Base-by-base conservation (phyloP, 805 yeast species). In the Lachancea mirantina region DNA sequence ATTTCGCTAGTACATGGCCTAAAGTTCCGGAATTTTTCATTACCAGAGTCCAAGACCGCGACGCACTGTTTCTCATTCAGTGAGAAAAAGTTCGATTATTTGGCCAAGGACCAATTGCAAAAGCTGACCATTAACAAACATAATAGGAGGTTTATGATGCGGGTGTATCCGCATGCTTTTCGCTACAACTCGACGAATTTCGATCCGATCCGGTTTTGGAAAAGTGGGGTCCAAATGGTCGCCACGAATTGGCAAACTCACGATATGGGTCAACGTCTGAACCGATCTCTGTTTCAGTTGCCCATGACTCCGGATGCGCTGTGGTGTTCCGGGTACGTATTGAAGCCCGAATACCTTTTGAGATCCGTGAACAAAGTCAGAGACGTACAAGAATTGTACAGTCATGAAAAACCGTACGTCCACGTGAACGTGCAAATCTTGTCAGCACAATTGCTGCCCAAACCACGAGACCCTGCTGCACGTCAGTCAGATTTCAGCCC, bases 161-260 rank as follows among this genome's bases (percentile, higher is more conserved):
- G 99, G 32, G 73, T 87, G 0, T 92, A 92, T 50, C 99, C 99
- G 0, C 78, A 94, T 1, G 77, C 76, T 6, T 70, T 77, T 36
- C 61, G 96, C 24, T 68, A 83, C 41, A 78, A 67, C 32, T 85
- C 96, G 1, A 68, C 83, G 3, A 92, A 92, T 49, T 88, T 84
- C 50, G 71, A 70, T 26, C 97, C 98, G 0, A 57, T 84, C 2
- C 55, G 57, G 1, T 85, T 74, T 49, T 92, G 99, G 98, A 67
- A 67, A 30, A 63, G 70, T 28, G 99, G 99, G 1, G 79, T 72
- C 8, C 98, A 92, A 51, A 74, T 92, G 85, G 97, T 84, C 4
- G 97, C 98, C 0, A 78, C 95, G 0, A 92, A 89, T 52, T 89
- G 96, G 96, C 98, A 89, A 57, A 79, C 92, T 0, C 79, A 74